phyloP scores from a whole-genome alignment of 495 filamentous ascomycete genomes.

The Pyrenula massariospora region DNA sequence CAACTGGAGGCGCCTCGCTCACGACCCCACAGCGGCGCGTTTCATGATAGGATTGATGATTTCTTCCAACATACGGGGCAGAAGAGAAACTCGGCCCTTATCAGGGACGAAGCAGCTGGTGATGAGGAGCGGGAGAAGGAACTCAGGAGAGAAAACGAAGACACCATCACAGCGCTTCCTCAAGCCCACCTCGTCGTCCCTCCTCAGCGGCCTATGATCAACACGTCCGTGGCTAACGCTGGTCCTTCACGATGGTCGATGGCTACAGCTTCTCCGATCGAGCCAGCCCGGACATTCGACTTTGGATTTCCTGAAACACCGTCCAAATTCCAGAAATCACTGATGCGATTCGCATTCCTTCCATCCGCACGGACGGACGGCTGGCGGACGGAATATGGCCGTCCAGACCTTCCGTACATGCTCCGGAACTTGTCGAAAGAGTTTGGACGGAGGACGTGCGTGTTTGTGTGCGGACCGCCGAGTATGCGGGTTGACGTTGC shows the following conservation, averaged over 20 bases:
- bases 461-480: slow-evolving; percentile 87
- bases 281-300: slow-evolving; percentile 13
- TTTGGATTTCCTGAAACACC: slow-evolving; percentile 17
- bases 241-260: not conserved
- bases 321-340: slow-evolving; percentile 43
- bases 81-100: slow-evolving; percentile 71
- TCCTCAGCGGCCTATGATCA: slow-evolving; percentile 5
- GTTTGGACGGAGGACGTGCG: slow-evolving; percentile 74
- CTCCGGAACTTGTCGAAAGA: slow-evolving; percentile 66
- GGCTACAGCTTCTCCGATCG: not conserved
- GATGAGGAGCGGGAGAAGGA: slow-evolving; percentile 67
- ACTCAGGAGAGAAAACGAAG: slow-evolving; percentile 75
- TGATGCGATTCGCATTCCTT: slow-evolving; percentile 79
- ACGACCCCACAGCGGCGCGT: slow-evolving; percentile 49
- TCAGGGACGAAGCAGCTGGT: slow-evolving; percentile 69
- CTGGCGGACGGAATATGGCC: slow-evolving; percentile 88
- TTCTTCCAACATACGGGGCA: slow-evolving; percentile 69
- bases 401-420: slow-evolving; percentile 77
- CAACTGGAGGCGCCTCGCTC: slow-evolving; percentile 14
- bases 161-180: slow-evolving; percentile 73
- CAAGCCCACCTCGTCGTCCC: slow-evolving; percentile 26
- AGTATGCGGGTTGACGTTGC: slow-evolving; percentile 79
- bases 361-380: slow-evolving; percentile 59
- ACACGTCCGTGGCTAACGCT: not conserved
- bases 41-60: slow-evolving; percentile 76